Evolutionary conservation across 768 basidiomycete genomes (phyloP).

Genomic region (Amanita jacksonii): DNA sequence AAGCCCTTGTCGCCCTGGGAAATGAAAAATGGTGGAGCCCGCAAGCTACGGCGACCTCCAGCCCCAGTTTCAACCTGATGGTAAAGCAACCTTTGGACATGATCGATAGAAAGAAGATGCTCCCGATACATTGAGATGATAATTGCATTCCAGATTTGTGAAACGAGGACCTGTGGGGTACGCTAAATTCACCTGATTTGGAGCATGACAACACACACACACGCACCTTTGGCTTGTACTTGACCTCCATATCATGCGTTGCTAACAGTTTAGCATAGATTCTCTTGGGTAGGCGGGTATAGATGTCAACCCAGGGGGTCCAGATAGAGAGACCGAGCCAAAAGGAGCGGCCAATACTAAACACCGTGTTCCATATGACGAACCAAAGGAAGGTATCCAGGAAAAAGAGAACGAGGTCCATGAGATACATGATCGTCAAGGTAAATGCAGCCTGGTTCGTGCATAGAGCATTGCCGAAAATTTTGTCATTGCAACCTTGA

Average conservation of each 20-base stretch:
- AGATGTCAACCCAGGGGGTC: slow-evolving; percentile 99
- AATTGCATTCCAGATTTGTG: slow-evolving; percentile 99
- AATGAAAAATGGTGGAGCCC: slow-evolving; percentile 97
- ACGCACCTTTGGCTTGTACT: slow-evolving; percentile 97
- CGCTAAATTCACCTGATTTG: slow-evolving; percentile 3
- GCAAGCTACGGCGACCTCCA: slow-evolving; percentile 83
- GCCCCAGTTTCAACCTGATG: slow-evolving; percentile 81
- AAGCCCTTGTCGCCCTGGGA: slow-evolving; percentile 84
- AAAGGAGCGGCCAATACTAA: slow-evolving; percentile 83
- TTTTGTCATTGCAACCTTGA: slow-evolving; percentile 80
- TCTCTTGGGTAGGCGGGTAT: slow-evolving; percentile 88
- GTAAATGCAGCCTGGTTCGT: slow-evolving; percentile 92
- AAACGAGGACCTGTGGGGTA: slow-evolving; percentile 72
- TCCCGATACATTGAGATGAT: slow-evolving; percentile 99
- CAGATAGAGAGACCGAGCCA: slow-evolving; percentile 90
- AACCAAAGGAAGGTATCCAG: slow-evolving; percentile 99
- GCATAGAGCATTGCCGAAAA: slow-evolving; percentile 79
- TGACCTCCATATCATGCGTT: slow-evolving; percentile 92
- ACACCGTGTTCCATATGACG: slow-evolving; percentile 98
- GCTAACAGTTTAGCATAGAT: slow-evolving; percentile 95
- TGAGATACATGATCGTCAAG: slow-evolving; percentile 95
- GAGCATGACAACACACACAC: not conserved
- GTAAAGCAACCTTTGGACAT: slow-evolving; percentile 95
- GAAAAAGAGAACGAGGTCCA: slow-evolving; percentile 97
- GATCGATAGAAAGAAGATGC: slow-evolving; percentile 96